Evolutionary conservation across 768 basidiomycete genomes (phyloP), one percentile per base, ranked within the genome.

Genomic region (Amyloporia xantha): DNA sequence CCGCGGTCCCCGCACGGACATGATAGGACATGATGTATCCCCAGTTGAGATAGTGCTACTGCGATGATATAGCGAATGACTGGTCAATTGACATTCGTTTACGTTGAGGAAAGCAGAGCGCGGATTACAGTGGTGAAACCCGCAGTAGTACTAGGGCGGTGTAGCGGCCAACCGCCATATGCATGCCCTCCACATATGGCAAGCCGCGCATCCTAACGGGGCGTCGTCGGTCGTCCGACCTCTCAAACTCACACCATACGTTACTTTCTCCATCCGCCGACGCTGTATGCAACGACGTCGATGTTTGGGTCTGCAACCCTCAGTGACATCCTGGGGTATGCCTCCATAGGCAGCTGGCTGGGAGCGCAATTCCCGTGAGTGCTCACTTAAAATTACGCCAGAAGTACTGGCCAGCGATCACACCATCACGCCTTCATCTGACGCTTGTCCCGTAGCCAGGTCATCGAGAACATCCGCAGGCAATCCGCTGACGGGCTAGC

Each of bases 401-500:
- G 36, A 41, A 30, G 20, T 33, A 20, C 38, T 39, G 10, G 38
- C 12, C 38, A n/a, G 6, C 28, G 38, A 24, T 47, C 27, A 27
- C 44, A 42, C 37, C 28, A 35, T 50, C 21, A 47, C 44, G 53
- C 52, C 23, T 47, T 47, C 44, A 54, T 54, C 23, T 47, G 20
- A 37, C 41, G 17, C 39, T 45, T 35, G 19, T 40, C 21, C 47
- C 47, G 30, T 60, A 94, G 91, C 41, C 93, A 96, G 72, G 75
- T 95, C 7, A 41, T 93, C 26, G 84, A 90, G 69, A 96, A 94
- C 65, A 70, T 76, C 48, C 73, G 71, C 49, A 70, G 75, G 15
- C 79, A 84, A 62, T 91, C 88, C 38, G 91, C 86, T 62, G 91
- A 92, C 58, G 86, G 94, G 25, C 81, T 99, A 43, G 87, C 96